Conservation (phyloP, 2,329 filamentous ascomycete species). For the Aspergillus sp. region DNA sequence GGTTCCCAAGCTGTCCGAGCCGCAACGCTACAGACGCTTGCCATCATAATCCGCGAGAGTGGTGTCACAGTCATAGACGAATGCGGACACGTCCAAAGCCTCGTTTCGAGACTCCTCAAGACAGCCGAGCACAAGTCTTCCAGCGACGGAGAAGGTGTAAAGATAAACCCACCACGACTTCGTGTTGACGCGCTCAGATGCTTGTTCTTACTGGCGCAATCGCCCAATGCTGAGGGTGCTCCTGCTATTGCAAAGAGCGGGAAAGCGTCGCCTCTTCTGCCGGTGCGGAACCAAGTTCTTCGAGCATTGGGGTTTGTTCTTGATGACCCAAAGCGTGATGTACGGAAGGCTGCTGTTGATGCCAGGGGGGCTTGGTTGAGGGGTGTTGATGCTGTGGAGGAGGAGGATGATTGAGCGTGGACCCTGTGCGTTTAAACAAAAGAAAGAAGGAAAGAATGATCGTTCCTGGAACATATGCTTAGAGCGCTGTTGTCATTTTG, state of each 20-base stretch:
- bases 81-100: conserved; percentile 57
- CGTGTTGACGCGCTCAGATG: conserved; percentile 39
- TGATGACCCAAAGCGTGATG: conserved; percentile 63
- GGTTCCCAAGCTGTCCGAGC: conserved; percentile 56
- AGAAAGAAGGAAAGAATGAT: no score
- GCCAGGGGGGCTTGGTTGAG: conserved; percentile 62
- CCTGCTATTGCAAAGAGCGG: conserved; percentile 26
- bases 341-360: conserved; percentile 62
- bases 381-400: conserved; percentile 57
- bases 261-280: conserved; percentile 50
- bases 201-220: conserved; percentile 39
- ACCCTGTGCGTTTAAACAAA: not conserved
- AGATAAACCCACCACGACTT: conserved; percentile 28
- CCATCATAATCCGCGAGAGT: conserved; percentile 58
- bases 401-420: conserved; percentile 48
- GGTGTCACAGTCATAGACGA: conserved; percentile 50
- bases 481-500: not conserved
- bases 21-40: conserved; percentile 60
- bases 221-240: conserved; percentile 18
- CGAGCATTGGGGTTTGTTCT: conserved; percentile 55
- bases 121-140: conserved; percentile 36
- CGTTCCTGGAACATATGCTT: not conserved
- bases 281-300: conserved; percentile 58
- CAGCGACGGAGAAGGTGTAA: not conserved
- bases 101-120: conserved; percentile 58